Evolutionary conservation across 176 grass and related monocot species (phyloP).

Genomic region (Oryza meridionalis): DNA sequence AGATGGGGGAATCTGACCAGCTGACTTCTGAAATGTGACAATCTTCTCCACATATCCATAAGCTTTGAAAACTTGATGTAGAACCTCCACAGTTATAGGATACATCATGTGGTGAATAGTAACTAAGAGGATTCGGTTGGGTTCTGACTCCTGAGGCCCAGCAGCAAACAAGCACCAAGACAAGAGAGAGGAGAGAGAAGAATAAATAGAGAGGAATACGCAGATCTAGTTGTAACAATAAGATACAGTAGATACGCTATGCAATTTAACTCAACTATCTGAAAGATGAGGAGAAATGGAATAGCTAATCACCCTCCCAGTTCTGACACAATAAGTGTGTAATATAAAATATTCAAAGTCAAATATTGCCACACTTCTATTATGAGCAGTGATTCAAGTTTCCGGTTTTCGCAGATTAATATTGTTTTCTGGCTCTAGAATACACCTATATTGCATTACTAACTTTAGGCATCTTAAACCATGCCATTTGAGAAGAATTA

Average conservation of each 20-base stretch:
- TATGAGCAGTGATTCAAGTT: slow-evolving; percentile 1
- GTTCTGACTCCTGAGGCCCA: slow-evolving; percentile 85
- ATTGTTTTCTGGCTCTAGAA: not conserved
- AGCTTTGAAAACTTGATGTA: slow-evolving; percentile 99
- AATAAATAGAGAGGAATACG: slow-evolving; percentile 64
- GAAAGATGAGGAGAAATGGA: slow-evolving; percentile 41
- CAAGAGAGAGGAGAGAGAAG: slow-evolving; percentile 57
- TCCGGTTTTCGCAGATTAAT: not conserved
- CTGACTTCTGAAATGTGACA: slow-evolving; percentile 99
- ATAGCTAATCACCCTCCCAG: slow-evolving; percentile 36
- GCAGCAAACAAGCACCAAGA: slow-evolving; percentile 51
- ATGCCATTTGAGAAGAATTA: not conserved
- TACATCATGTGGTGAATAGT: slow-evolving; percentile 99
- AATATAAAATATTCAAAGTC: not conserved
- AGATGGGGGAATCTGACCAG: slow-evolving; percentile 71
- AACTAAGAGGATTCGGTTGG: slow-evolving; percentile 99
- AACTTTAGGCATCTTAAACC: slow-evolving; percentile 13
- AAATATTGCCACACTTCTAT: slow-evolving; percentile 17
- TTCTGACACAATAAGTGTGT: slow-evolving; percentile 7
- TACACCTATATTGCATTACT: not conserved
- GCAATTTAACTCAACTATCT: slow-evolving; percentile 41
- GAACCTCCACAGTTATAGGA: slow-evolving; percentile 98
- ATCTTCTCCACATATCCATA: slow-evolving; percentile 99
- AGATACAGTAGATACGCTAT: slow-evolving; percentile 51
- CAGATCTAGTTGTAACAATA: slow-evolving; percentile 52